Evolutionary conservation across 1,284 basidiomycete species (phyloP), one percentile per base, ranked within the genome.

Genomic region (Moesziomyces sp.): DNA sequence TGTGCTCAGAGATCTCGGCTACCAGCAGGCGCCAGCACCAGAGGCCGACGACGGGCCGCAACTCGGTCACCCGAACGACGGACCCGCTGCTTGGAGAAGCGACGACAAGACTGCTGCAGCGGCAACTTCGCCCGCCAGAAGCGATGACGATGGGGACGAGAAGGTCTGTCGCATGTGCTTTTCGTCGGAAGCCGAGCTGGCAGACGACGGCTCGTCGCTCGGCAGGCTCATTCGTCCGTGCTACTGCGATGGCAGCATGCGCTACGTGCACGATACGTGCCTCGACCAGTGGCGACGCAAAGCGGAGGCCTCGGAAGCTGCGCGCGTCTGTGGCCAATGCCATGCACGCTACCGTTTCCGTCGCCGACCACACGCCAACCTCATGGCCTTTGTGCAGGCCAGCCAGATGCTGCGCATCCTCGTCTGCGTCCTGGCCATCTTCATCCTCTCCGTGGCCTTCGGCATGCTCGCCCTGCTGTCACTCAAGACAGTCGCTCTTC

Each of bases 161-260:
- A 61, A 58, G 18, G 56, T 74, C 4, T 74, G 71, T 19, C 65
- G 71, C 21, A 64, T 74, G 57, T 74, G 71, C 66, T 64, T 74
- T 30, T 61, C 61, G 4, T 52, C 52, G 43, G 64, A 67, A 44
- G 34, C 58, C 52, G 66, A 69, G 51, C 57, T 74, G 5, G 56
- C 57, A 11, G 71, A 74, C n/a, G 66, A 74, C 45, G 71, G 66
- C 46, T 50, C 60, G 50, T 44, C 61, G 11, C 16, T 74, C 18
- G 71, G 71, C 2, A 46, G 62, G 18, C 58, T 74, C 45, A 62
- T 74, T 8, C 52, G 66, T 3, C 71, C 71, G 11, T 74, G 71
- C 47, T 47, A 57, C n/a, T 74, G 71, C 53, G 55, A 70, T 40
- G 71, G 71, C 44, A 74, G 66, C 49, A 74, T 74, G 71, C 52